Percentiles rank a stretch among this genome's conserved stretches.
These are phyloP conservation scores for Acanthamoeba comandoni DNA, from an alignment of 208 protist genomes.

Conservation along the genomic window DNA sequence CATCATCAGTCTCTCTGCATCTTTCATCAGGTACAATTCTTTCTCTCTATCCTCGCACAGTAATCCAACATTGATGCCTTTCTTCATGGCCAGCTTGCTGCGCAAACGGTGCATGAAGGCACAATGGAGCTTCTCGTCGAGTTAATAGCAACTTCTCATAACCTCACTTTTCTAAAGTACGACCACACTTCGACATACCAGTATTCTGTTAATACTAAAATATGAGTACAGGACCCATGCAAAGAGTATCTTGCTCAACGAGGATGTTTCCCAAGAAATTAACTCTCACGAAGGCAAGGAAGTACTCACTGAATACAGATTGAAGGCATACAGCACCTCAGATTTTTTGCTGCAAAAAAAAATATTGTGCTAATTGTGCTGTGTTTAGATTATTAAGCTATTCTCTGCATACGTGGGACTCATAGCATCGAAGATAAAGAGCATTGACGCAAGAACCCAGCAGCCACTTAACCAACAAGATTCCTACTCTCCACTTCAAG, in stretches of 20 bases:
- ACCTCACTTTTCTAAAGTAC: neutral
- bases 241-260: slow-evolving; percentile 40
- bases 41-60: too few species aligned
- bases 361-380: neutral
- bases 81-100: neutral
- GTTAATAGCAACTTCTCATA: neutral
- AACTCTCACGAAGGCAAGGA: slow-evolving; percentile 67
- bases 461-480: too few species aligned
- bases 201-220: too few species aligned
- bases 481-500: too few species aligned
- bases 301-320: slow-evolving; percentile 39
- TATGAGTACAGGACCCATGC: neutral
- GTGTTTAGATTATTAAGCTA: slow-evolving; percentile 14
- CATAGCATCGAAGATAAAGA: slow-evolving; percentile 29
- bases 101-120: slow-evolving; percentile 51
- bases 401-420: slow-evolving; percentile 50
- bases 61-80: too few species aligned
- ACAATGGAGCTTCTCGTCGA: slow-evolving; percentile 22
- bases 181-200: neutral
- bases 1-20: too few species aligned
- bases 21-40: too few species aligned
- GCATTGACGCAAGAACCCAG: neutral
- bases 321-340: neutral
- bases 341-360: neutral
- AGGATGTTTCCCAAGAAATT: slow-evolving; percentile 31